Evolutionary conservation across 2,329 filamentous ascomycete species (phyloP).

Genomic region (Calonectria hongkongensis): DNA sequence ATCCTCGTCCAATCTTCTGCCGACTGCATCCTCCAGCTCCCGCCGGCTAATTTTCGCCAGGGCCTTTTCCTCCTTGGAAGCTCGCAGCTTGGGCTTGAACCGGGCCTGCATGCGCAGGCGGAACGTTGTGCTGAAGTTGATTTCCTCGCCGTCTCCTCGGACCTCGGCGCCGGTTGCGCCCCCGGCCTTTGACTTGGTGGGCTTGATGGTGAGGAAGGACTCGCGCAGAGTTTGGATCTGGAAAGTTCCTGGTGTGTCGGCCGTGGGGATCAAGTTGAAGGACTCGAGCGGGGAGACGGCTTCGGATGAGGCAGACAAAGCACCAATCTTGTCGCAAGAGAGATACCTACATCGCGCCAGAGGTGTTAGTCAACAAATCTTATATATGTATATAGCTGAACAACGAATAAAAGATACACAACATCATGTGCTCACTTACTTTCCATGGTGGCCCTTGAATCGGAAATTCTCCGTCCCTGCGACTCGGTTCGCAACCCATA

Average conservation of each 20-base stretch:
- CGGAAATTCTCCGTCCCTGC: constrained; percentile 87
- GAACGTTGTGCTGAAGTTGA: constrained; percentile 82
- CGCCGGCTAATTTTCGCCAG: constrained; percentile 89
- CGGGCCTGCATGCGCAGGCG: constrained; percentile 94
- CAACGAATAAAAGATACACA: no score
- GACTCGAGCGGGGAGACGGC: constrained; percentile 90
- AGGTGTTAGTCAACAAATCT: constrained; percentile 35
- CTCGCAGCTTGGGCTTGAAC: constrained; percentile 90
- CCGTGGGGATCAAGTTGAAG: constrained; percentile 79
- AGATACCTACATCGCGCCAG: constrained; percentile 80
- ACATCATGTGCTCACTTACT: constrained; percentile 67
- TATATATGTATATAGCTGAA: not conserved
- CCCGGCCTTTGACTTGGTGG: constrained; percentile 69
- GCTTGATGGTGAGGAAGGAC: constrained; percentile 79
- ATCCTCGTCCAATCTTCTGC: constrained; percentile 85
- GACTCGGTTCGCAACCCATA: constrained; percentile 92
- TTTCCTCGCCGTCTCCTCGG: constrained; percentile 83
- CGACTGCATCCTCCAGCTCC: constrained; percentile 88
- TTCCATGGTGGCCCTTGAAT: constrained; percentile 93
- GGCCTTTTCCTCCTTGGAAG: constrained; percentile 88
- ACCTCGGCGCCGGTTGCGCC: constrained; percentile 73
- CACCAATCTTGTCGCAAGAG: constrained; percentile 88
- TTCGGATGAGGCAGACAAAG: constrained; percentile 84
- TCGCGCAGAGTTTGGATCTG: constrained; percentile 83
- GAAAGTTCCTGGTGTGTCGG: constrained; percentile 82